Conservation (phyloP, 768 basidiomycete genomes). For the Omphalotus guepiniiformis region DNA sequence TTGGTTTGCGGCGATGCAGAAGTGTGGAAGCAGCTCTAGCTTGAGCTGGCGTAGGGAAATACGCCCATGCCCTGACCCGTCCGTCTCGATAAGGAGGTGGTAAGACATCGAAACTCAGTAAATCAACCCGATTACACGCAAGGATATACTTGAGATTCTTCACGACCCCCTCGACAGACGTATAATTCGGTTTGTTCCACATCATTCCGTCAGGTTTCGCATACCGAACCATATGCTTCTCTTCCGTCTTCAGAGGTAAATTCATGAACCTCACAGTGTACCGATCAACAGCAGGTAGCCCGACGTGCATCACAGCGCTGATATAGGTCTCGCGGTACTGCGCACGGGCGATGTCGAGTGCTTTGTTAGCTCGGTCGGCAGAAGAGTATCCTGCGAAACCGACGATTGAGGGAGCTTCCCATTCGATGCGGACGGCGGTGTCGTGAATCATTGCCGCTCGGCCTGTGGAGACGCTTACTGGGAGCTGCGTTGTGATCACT, state of each 20-base stretch:
- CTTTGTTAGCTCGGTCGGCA: constrained; percentile 43
- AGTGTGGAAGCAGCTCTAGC: constrained; percentile 47
- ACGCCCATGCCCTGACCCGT: constrained; percentile 49
- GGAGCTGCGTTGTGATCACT: constrained; percentile 41
- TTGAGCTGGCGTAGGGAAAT: constrained; percentile 45
- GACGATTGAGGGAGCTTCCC: constrained; percentile 51
- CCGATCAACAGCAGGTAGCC: constrained; percentile 52
- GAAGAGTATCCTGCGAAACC: constrained; percentile 64
- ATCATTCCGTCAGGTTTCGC: constrained; percentile 35
- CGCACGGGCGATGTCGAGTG: constrained; percentile 38
- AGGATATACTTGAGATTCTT: constrained; percentile 33
- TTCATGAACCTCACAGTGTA: constrained; percentile 56
- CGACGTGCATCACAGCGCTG: constrained; percentile 47
- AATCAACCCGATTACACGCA: constrained; percentile 20
- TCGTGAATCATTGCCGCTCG: constrained; percentile 43
- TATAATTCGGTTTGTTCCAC: constrained; percentile 39
- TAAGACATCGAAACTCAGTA: constrained; percentile 39
- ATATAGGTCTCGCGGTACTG: constrained; percentile 38
- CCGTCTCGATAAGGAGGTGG: constrained; percentile 50
- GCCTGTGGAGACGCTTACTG: constrained; percentile 30
- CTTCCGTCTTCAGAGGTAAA: constrained; percentile 35
- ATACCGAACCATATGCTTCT: constrained; percentile 32
- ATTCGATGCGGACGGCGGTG: constrained; percentile 51
- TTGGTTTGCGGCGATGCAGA: constrained; percentile 44
- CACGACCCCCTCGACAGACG: constrained; percentile 29